Evolutionary conservation across 2,329 filamentous ascomycete genomes (phyloP), one percentile per base, ranked within the genome.

Genomic region (Aspergillus texensis): DNA sequence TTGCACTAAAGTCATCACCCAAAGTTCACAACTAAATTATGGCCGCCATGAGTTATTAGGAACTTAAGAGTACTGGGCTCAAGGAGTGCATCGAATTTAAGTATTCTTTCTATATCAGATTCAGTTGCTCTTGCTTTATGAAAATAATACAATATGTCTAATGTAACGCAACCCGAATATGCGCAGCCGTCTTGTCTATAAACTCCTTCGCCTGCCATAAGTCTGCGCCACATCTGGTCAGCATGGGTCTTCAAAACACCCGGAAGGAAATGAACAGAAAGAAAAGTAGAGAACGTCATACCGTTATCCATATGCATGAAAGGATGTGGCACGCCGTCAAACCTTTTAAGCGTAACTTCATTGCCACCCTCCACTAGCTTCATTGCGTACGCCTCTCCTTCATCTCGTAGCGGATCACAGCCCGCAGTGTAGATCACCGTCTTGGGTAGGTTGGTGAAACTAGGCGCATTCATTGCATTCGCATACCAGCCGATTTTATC

Each of bases 281-380:
- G 39, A 46, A 39, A 28, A 43, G 24, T 16, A 32, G 4, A 19
- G 30, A 10, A 16, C 8, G 32, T 66, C 67, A 55, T 48, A 71
- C 69, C 65, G 52, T 69, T 68, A 67, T 76, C 80, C 81, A 83
- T 83, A 67, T 83, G 81, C 80, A 82, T 81, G 67, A 84, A 85
- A 0, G 80, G 80, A 65, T 85, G 83, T 11, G 83, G 83, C 36
- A 82, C 79, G 0, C 82, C 82, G 1, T 72, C 66, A 64, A 83
- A 84, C n/a, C 82, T 71, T 69, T 79, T 80, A 63, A 81, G 64
- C 1, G 78, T 79, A 28, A 84, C 82, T 67, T 82, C 77, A 62
- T 79, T 80, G 2, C 82, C 82, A n/a, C 74, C 71, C 64, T 80
- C 76, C 11, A 81, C 70, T 61, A 84, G 67, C 66, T 78, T 75